These are phyloP conservation scores for Phlegmacium glaucopus DNA, from an alignment of 768 basidiomycete species.

Conservation along the genomic window DNA sequence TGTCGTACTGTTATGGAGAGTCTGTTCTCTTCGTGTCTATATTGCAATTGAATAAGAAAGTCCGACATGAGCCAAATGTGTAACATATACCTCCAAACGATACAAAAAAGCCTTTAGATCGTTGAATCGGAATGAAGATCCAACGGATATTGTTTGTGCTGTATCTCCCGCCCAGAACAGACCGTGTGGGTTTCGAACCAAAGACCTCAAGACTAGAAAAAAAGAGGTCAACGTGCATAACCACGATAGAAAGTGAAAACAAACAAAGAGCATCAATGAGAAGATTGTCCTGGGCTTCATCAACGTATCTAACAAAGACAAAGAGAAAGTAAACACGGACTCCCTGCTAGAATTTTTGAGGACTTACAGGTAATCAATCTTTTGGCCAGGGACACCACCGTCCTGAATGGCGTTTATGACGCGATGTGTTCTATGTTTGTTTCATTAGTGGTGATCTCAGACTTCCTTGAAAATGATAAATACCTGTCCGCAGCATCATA, in stretches of 20 bases:
- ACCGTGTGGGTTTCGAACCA: conserved; percentile 63
- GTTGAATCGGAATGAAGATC: conserved; percentile 69
- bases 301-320: conserved; percentile 50
- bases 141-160: conserved; percentile 72
- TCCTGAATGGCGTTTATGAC: conserved; percentile 37
- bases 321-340: background rate
- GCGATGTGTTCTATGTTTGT: conserved; percentile 41
- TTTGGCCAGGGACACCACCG: conserved; percentile 34
- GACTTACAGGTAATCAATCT: conserved; percentile 54
- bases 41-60: too few species aligned
- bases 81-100: conserved; percentile 51
- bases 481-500: conserved; percentile 63
- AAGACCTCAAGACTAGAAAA: conserved; percentile 50
- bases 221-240: background rate
- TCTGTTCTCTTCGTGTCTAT: too few species aligned
- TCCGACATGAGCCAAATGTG: background rate
- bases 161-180: conserved; percentile 82
- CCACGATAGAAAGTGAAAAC: conserved; percentile 9
- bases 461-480: background rate
- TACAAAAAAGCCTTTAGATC: conserved; percentile 68
- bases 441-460: background rate
- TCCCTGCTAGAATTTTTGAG: background rate
- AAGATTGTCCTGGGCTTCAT: conserved; percentile 73
- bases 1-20: too few species aligned
- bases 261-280: conserved; percentile 60